Percentiles rank a stretch among this genome's conserved stretches.
phyloP scores from a whole-genome alignment of 805 yeast species.

The Suhomyces pyralidae region DNA sequence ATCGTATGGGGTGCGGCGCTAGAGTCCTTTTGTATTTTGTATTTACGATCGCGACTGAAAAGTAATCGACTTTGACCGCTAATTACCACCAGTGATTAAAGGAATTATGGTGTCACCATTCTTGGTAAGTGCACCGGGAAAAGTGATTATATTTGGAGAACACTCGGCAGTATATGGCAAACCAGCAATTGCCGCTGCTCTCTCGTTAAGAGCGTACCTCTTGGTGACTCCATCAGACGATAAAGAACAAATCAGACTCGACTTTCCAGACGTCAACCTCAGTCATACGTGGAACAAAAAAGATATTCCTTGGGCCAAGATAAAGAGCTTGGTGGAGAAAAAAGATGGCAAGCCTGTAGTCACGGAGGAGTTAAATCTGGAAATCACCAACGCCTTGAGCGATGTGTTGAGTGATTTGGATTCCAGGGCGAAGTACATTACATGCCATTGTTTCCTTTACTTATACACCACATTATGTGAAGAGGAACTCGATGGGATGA shows the following conservation, averaged over 20 bases:
- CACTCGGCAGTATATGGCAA: conserved; percentile 92
- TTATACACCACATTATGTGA: conserved; percentile 60
- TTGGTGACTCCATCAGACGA: conserved; percentile 52
- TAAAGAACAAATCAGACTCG: conserved; percentile 49
- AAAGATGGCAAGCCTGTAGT: conserved; percentile 23
- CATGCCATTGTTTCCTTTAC: conserved; percentile 83
- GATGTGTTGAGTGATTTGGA: conserved; percentile 43
- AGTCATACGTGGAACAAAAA: conserved; percentile 57
- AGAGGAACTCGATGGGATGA: conserved; percentile 45
- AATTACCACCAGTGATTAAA: background rate
- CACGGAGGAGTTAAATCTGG: conserved; percentile 60
- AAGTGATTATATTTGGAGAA: conserved; percentile 93
- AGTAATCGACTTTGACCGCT: background rate
- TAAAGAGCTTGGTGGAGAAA: conserved; percentile 17
- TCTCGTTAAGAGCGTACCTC: conserved; percentile 79
- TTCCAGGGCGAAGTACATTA: conserved; percentile 62
- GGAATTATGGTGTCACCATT: conserved; percentile 45
- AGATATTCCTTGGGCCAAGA: conserved; percentile 60
- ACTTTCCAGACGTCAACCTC: conserved; percentile 81
- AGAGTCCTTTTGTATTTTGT: background rate
- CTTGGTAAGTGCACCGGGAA: conserved; percentile 91
- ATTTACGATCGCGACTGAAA: background rate
- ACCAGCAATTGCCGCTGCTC: conserved; percentile 96
- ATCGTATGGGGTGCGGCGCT: background rate
- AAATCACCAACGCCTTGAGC: conserved; percentile 49